Conservation (phyloP, 2,329 filamentous ascomycete genomes). For the Dothiorella sarmentorum region DNA sequence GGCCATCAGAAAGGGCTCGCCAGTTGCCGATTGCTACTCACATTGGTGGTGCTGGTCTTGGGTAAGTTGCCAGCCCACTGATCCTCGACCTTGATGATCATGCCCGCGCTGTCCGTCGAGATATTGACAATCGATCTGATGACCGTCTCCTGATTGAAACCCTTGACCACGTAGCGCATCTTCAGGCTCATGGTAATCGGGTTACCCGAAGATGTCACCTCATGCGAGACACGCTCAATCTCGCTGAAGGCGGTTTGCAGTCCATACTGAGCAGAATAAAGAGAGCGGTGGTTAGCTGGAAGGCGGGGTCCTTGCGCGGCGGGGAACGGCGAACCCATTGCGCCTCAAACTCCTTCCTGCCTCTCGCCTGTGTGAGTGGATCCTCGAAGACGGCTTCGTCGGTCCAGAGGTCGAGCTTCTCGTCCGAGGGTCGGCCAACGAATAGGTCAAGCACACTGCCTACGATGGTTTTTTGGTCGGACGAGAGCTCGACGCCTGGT, state of each 20-base stretch:
- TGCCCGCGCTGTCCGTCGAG: constrained; percentile 40
- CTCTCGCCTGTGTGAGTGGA: constrained; percentile 56
- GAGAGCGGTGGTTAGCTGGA: background rate
- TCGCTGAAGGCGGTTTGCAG: constrained; percentile 56
- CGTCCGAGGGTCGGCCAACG: constrained; percentile 56
- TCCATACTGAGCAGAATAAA: constrained; percentile 50
- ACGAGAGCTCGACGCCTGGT: constrained; percentile 49
- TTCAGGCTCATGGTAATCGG: constrained; percentile 57
- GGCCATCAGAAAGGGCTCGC: constrained; percentile 37
- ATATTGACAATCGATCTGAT: constrained; percentile 51
- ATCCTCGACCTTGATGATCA: constrained; percentile 53
- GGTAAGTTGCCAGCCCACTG: constrained; percentile 54
- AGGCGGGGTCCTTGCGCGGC: background rate
- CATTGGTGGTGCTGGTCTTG: constrained; percentile 49
- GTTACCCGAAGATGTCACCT: constrained; percentile 55
- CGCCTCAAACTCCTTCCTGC: constrained; percentile 51
- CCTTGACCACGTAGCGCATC: constrained; percentile 54
- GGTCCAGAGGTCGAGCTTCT: constrained; percentile 59
- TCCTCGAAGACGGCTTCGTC: constrained; percentile 58
- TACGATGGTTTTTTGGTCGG: constrained; percentile 53
- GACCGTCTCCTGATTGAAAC: constrained; percentile 49
- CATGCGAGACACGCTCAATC: constrained; percentile 54
- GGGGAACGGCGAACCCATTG: constrained; percentile 42
- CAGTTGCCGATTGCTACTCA: constrained; percentile 31
- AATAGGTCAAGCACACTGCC: constrained; percentile 62